phyloP scores from a whole-genome alignment of 495 filamentous ascomycete genomes.

The Aspergillus indologenus region DNA sequence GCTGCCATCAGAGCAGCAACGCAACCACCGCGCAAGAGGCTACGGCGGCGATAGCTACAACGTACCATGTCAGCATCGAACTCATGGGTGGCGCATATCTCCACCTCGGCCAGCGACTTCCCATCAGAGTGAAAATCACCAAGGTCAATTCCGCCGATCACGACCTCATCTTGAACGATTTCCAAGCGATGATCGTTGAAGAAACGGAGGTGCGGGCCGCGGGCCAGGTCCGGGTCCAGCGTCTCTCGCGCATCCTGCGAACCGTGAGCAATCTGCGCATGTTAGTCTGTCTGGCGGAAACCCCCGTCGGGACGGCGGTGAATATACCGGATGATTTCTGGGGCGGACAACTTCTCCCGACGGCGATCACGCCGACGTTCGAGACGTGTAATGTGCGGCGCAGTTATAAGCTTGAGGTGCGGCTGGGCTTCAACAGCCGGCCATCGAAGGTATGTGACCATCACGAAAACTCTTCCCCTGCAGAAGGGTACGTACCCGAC shows the following conservation, averaged over 20 bases:
- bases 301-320: not conserved
- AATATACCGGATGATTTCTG: constrained; percentile 5
- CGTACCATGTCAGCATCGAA: constrained; percentile 7
- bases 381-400: constrained; percentile 18
- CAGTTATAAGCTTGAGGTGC: constrained; percentile 12
- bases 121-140: constrained; percentile 7
- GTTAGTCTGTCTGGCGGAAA: not conserved
- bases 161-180: constrained; percentile 9
- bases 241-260: constrained; percentile 8
- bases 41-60: not conserved
- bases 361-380: constrained; percentile 6
- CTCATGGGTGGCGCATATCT: constrained; percentile 10
- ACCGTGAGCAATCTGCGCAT: constrained; percentile 12
- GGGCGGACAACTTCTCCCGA: constrained; percentile 5
- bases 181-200: constrained; percentile 16
- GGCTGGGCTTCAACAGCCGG: constrained; percentile 13
- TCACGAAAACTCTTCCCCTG: not conserved
- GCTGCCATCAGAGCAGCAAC: not conserved
- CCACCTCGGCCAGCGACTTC: constrained; percentile 1
- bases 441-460: not conserved
- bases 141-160: not conserved
- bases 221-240: not conserved
- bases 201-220: constrained; percentile 3
- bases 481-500: too few relatives aligned
- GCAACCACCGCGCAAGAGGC: too few relatives aligned